Conservation (phyloP, 305 asterid species). For the Solanum aculeatissimum region DNA sequence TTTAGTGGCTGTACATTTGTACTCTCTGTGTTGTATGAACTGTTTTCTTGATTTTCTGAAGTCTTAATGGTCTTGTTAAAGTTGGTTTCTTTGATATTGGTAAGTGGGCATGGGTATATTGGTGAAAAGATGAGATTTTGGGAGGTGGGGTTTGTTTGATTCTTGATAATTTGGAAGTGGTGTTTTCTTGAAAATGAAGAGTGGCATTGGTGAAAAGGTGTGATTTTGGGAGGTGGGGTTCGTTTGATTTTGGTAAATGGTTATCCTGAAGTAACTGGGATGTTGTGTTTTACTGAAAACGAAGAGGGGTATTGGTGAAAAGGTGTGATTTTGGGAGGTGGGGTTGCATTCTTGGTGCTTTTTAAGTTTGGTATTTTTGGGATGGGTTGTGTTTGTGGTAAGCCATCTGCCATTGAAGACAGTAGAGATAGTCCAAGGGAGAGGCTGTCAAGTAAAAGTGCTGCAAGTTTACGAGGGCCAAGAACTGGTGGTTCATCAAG, state of each 20-base stretch:
- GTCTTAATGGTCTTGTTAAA: conserved; percentile 5
- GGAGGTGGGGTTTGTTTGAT: conserved; percentile 25
- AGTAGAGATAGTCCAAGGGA: conserved; percentile 68
- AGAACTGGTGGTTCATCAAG: conserved; percentile 44
- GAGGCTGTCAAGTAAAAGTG: conserved; percentile 41
- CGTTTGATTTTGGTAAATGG: conserved; percentile 5
- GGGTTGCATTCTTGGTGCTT: conserved; percentile 19
- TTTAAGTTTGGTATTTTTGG: conserved; percentile 1
- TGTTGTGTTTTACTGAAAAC: conserved; percentile 12
- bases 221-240: conserved; percentile 33
- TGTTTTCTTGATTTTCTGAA: neutral
- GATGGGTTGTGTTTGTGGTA: conserved; percentile 82
- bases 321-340: conserved; percentile 28
- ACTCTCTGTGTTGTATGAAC: neutral
- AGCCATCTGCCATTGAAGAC: conserved; percentile 70
- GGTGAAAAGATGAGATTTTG: conserved; percentile 19
- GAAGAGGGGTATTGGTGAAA: conserved; percentile 8
- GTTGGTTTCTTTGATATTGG: conserved; percentile 13
- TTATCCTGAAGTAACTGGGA: conserved; percentile 22
- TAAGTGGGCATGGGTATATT: conserved; percentile 1
- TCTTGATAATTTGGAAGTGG: conserved; percentile 22
- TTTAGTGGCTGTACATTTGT: neutral
- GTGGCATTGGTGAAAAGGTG: conserved; percentile 2
- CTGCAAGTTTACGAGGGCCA: conserved; percentile 33
- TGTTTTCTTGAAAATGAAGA: conserved; percentile 6